Conservation (phyloP, 2,329 filamentous ascomycete species). For the Chalaropsis thielavioides region DNA sequence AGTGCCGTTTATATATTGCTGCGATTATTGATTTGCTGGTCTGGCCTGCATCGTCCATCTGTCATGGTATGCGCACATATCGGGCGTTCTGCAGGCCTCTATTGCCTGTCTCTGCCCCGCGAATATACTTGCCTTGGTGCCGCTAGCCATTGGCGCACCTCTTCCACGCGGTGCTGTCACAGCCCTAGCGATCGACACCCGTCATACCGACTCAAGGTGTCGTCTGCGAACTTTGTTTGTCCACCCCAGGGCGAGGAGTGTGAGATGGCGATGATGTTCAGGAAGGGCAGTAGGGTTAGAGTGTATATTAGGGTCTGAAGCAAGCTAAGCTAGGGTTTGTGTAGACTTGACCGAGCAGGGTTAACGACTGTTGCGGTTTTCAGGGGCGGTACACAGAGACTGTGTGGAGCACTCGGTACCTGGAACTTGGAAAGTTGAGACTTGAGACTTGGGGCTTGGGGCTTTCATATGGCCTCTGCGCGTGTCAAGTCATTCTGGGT, state of each 20-base stretch:
- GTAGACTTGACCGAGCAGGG: too few relatives aligned
- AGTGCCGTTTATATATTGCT: not conserved
- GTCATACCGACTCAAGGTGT: slow-evolving; percentile 40
- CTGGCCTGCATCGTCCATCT: not conserved
- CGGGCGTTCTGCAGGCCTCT: not conserved
- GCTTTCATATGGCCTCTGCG: too few relatives aligned
- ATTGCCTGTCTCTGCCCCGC: not conserved
- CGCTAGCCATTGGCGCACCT: too few relatives aligned
- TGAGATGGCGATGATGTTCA: slow-evolving; percentile 44
- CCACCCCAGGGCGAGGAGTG: slow-evolving; percentile 42
- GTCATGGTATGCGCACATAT: not conserved
- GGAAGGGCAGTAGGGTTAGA: too few relatives aligned
- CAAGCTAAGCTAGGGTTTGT: not conserved
- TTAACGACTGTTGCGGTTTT: not conserved
- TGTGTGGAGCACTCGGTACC: not conserved
- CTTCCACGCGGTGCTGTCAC: slow-evolving; percentile 9
- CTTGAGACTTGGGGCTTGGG: too few relatives aligned
- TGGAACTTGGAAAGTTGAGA: not conserved
- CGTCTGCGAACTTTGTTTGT: slow-evolving; percentile 34
- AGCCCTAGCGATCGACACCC: slow-evolving; percentile 27
- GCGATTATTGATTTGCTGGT: not conserved
- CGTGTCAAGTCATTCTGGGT: not conserved
- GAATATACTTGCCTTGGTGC: not conserved
- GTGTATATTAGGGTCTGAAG: too few relatives aligned
- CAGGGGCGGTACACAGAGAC: not conserved